These are phyloP conservation scores for Fistulina hepatica DNA, from an alignment of 1,284 basidiomycete genomes.

Conservation along the genomic window DNA sequence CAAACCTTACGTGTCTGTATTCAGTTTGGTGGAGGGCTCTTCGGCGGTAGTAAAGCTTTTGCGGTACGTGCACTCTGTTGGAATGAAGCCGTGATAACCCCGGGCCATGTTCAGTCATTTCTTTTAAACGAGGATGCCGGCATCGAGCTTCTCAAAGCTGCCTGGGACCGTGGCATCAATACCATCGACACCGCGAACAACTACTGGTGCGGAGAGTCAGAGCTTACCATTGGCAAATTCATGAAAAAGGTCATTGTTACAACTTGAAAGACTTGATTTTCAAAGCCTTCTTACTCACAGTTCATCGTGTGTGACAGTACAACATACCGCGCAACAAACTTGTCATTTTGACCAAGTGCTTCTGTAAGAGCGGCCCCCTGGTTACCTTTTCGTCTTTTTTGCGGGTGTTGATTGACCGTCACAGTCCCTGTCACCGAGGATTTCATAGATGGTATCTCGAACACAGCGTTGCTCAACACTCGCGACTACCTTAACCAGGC, in stretches of 20 bases:
- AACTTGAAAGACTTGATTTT: neutral
- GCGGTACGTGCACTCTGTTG: too few species aligned
- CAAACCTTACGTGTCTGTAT: too few species aligned
- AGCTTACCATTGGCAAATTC: slow-evolving; percentile 38
- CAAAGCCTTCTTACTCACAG: neutral
- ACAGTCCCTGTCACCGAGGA: too few species aligned
- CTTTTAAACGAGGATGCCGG: slow-evolving; percentile 33
- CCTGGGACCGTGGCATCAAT: slow-evolving; percentile 32
- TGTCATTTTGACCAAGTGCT: slow-evolving; percentile 34
- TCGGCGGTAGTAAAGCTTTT: too few species aligned
- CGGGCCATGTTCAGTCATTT: too few species aligned
- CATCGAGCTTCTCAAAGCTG: slow-evolving; percentile 31
- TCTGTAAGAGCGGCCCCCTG: slow-evolving; percentile 8
- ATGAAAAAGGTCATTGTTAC: slow-evolving; percentile 29
- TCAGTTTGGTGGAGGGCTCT: too few species aligned
- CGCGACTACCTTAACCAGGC: slow-evolving; percentile 33
- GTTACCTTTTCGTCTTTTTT: neutral
- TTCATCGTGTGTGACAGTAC: slow-evolving; percentile 22
- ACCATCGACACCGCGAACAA: slow-evolving; percentile 49
- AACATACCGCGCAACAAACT: slow-evolving; percentile 46
- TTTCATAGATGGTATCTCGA: neutral
- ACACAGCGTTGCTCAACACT: slow-evolving; percentile 13
- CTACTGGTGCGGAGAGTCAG: slow-evolving; percentile 41
- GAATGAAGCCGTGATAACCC: too few species aligned
- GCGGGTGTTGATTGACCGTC: neutral